These are phyloP conservation scores for Pseudevernia furfuracea DNA, from an alignment of 495 filamentous ascomycete species.

Conservation along the genomic window DNA sequence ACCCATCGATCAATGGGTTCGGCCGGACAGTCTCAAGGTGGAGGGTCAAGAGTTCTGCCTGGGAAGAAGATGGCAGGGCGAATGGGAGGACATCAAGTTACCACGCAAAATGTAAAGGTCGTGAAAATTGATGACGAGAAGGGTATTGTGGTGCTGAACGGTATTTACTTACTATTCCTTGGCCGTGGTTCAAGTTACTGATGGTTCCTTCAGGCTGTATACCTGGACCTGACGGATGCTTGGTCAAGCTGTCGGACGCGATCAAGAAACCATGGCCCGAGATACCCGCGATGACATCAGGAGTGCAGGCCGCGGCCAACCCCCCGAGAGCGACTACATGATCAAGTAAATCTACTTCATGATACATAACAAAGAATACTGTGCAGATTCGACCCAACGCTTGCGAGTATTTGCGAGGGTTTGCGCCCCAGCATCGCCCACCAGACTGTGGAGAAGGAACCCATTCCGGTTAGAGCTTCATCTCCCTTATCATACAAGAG, in stretches of 20 bases:
- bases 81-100: slow-evolving; percentile 83
- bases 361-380: neutral
- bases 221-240: slow-evolving; percentile 73
- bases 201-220: slow-evolving; percentile 53
- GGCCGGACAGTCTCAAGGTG: slow-evolving; percentile 76
- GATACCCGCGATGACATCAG: slow-evolving; percentile 17
- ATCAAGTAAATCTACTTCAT: neutral
- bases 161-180: slow-evolving; percentile 31
- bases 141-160: slow-evolving; percentile 82
- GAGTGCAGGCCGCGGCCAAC: slow-evolving; percentile 7
- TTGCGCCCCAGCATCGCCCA: neutral
- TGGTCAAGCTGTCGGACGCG: slow-evolving; percentile 82
- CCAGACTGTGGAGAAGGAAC: neutral
- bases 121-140: slow-evolving; percentile 76
- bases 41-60: slow-evolving; percentile 82
- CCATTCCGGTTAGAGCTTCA: neutral
- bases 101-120: slow-evolving; percentile 82
- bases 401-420: neutral
- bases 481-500: neutral
- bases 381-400: neutral
- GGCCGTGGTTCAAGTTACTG: slow-evolving; percentile 2
- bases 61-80: slow-evolving; percentile 97
- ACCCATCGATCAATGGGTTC: slow-evolving; percentile 88
- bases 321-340: slow-evolving; percentile 13
- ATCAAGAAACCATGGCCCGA: slow-evolving; percentile 83